Base-by-base conservation (phyloP, 345 rosid genomes). In the Angophora floribunda region DNA sequence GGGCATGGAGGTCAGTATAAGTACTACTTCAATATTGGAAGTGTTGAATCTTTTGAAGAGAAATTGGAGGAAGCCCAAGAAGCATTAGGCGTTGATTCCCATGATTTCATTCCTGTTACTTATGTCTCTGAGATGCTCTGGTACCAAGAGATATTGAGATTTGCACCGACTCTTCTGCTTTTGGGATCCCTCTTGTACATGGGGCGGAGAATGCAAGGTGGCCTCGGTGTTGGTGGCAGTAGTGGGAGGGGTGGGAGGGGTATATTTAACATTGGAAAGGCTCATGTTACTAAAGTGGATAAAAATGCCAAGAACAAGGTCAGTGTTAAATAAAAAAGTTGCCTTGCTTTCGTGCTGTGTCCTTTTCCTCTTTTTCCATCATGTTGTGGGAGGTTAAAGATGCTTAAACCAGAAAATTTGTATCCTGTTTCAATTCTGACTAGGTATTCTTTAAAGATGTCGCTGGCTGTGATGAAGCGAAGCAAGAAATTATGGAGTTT, bases 401-500 rank as follows among this genome's bases (percentile, higher is more conserved):
- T 75, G 84, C 19, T 41, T 75, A 19, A 41, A 75, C 84, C 49
- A 19, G 84, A 75, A 41, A 75, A 41, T 19, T 41, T 36, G 84
- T 45, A 21, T 41, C 22, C 26, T 82, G 85, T 36, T 82, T 90
- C 45, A 53, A 88, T 88, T 87, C 88, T 85, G 61, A 50, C 21
- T 89, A 97, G 99, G 94, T 97, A 50, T 95, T 90, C 88, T 97
- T 98, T 87, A 98, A 96, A 92, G 99, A 97, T 88, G 99, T 98
- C 32, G 99, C 98, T 86, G 99, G 99, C 32, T 98, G 99, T 85
- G 99, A 98, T 36, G 99, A 98, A 91, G 99, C 99, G 36, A 98
- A 98, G 89, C 98, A 95, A 93, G 99, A 98, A 90, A 95, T 97
- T 78, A 97, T 98, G 99, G 99, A 96, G 90, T 96, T 98, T 89